These are phyloP conservation scores for Phytomonas sp. DNA, from an alignment of 208 protist species.

Conservation along the genomic window DNA sequence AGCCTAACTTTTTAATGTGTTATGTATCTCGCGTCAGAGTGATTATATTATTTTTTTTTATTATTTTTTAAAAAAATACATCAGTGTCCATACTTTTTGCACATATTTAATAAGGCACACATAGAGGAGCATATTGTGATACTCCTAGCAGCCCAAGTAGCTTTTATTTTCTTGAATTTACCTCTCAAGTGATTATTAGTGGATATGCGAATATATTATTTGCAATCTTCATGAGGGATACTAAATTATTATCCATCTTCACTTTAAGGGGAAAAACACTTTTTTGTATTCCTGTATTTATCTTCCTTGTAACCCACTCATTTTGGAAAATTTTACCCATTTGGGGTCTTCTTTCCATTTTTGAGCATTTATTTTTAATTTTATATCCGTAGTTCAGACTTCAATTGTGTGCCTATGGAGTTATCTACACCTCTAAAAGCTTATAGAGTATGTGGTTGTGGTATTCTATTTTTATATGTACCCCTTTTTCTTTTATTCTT, in stretches of 20 bases:
- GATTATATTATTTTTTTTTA: slow-evolving; percentile 9
- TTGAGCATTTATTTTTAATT: slow-evolving; percentile 17
- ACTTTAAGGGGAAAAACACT: neutral
- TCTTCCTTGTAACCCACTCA: slow-evolving; percentile 9
- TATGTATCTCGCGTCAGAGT: neutral
- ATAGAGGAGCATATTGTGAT: neutral
- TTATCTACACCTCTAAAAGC: neutral
- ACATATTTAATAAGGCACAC: neutral
- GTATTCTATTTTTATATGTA: slow-evolving; percentile 9
- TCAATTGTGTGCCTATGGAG: neutral
- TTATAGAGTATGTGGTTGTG: neutral
- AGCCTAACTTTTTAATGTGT: slow-evolving; percentile 6
- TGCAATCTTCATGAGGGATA: neutral
- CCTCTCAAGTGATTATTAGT: neutral
- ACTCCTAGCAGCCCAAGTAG: neutral
- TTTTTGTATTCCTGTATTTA: neutral
- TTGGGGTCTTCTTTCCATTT: neutral
- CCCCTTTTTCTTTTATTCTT: slow-evolving; percentile 14
- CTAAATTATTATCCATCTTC: neutral
- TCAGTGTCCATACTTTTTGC: neutral
- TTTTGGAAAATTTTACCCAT: slow-evolving; percentile 5
- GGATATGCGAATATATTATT: neutral
- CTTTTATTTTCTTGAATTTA: neutral
- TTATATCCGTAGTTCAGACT: slow-evolving; percentile 10
- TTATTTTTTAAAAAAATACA: slow-evolving; percentile 8